phyloP scores from a whole-genome alignment of 1,284 basidiomycete species.

The Fomes fomentarius region DNA sequence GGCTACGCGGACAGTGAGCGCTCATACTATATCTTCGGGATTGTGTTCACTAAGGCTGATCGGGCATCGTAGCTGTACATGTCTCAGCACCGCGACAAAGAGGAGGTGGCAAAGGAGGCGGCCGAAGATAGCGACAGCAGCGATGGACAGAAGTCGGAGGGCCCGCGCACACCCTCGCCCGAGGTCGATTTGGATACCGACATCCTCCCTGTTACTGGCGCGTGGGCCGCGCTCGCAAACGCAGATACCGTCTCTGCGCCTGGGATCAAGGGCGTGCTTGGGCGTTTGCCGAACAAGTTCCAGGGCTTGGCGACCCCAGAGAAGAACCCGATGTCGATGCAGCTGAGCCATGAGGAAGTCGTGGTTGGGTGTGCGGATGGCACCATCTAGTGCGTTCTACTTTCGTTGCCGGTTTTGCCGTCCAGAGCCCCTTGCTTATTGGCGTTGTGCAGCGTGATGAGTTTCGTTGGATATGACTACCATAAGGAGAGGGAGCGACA shows the following conservation, averaged over 20 bases:
- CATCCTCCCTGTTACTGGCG: slow-evolving; percentile 64
- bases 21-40: neutral
- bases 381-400: slow-evolving; percentile 82
- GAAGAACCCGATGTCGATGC: slow-evolving; percentile 90
- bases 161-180: slow-evolving; percentile 28
- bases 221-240: slow-evolving; percentile 66
- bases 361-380: slow-evolving; percentile 87
- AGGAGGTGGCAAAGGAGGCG: slow-evolving; percentile 25
- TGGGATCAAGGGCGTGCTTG: slow-evolving; percentile 58
- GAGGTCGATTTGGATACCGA: slow-evolving; percentile 62
- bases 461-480: slow-evolving; percentile 73
- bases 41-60: neutral
- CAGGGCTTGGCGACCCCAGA: slow-evolving; percentile 76
- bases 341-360: slow-evolving; percentile 82
- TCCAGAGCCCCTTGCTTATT: slow-evolving; percentile 2
- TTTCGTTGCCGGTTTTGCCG: slow-evolving; percentile 4
- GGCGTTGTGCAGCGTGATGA: slow-evolving; percentile 59
- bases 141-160: slow-evolving; percentile 21
- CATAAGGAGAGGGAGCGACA: slow-evolving; percentile 28
- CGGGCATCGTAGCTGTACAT: slow-evolving; percentile 65
- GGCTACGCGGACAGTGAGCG: slow-evolving; percentile 73
- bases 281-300: slow-evolving; percentile 66
- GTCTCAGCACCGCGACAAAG: slow-evolving; percentile 73
- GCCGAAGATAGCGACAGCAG: slow-evolving; percentile 35
- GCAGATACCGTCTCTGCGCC: slow-evolving; percentile 34